Evolutionary conservation across 768 basidiomycete genomes (phyloP).

Genomic region (Mycena maculata): DNA sequence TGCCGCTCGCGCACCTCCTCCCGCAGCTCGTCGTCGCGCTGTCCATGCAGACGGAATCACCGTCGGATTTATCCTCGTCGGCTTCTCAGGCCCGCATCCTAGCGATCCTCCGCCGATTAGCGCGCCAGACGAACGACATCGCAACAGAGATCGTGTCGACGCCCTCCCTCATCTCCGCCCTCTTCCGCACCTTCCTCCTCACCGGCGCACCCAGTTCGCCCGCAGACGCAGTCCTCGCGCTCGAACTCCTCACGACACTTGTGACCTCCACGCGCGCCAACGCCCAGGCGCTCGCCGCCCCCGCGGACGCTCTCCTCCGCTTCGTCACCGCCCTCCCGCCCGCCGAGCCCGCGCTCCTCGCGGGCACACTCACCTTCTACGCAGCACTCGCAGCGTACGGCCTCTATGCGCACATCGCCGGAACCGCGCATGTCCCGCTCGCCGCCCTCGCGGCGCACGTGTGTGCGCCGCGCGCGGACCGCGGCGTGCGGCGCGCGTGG

Average conservation of each 20-base stretch:
- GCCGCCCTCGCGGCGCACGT: slow-evolving; percentile 61
- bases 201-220: slow-evolving; percentile 56
- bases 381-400: slow-evolving; percentile 80
- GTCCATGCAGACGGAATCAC: slow-evolving; percentile 54
- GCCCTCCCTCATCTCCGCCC: slow-evolving; percentile 60
- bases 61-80: slow-evolving; percentile 38
- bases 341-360: slow-evolving; percentile 62
- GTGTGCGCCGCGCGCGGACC: slow-evolving; percentile 50
- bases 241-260: slow-evolving; percentile 68
- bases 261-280: slow-evolving; percentile 75
- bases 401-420: slow-evolving; percentile 75
- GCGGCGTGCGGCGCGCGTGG: slow-evolving; percentile 60
- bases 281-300: slow-evolving; percentile 66
- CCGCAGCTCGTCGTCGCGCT: slow-evolving; percentile 59
- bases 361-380: slow-evolving; percentile 73
- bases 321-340: slow-evolving; percentile 73
- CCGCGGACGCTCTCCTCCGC: slow-evolving; percentile 75
- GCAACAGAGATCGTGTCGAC: slow-evolving; percentile 65
- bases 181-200: slow-evolving; percentile 69
- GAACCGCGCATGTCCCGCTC: slow-evolving; percentile 71
- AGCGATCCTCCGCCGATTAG: slow-evolving; percentile 69
- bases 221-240: slow-evolving; percentile 57
- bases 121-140: slow-evolving; percentile 64
- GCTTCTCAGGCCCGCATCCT: slow-evolving; percentile 69
- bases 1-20: slow-evolving; percentile 60